Conservation (phyloP, 73 alveolate species). For the Stentor coeruleus region DNA sequence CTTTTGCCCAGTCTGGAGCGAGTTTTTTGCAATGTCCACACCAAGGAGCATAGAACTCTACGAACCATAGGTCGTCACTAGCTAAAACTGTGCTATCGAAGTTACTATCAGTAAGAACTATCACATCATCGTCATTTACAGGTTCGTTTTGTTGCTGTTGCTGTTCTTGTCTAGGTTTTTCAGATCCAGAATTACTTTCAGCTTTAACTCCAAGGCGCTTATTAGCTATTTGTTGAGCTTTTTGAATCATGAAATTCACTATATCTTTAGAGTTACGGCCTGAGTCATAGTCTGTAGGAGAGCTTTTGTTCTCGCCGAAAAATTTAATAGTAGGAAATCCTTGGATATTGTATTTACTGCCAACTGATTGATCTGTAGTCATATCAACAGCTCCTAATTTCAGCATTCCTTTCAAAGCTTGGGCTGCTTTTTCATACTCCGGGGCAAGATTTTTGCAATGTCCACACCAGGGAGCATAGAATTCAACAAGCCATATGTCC, state of each 20-base stretch:
- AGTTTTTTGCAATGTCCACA: slow-evolving; percentile 94
- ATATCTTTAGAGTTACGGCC: slow-evolving; percentile 71
- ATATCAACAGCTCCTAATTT: slow-evolving; percentile 91
- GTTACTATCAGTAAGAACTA: slow-evolving; percentile 78
- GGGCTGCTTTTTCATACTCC: slow-evolving; percentile 90
- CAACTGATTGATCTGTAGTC: slow-evolving; percentile 50
- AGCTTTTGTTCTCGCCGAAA: slow-evolving; percentile 63
- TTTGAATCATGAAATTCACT: slow-evolving; percentile 53
- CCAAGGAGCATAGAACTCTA: slow-evolving; percentile 95
- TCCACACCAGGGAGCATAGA: slow-evolving; percentile 96
- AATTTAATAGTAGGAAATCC: slow-evolving; percentile 87
- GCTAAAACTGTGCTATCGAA: slow-evolving; percentile 65
- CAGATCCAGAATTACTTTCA: slow-evolving; percentile 32
- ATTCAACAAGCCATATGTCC: slow-evolving; percentile 71
- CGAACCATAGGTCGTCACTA: slow-evolving; percentile 88
- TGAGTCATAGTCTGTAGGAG: slow-evolving; percentile 58
- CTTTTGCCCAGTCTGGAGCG: slow-evolving; percentile 91
- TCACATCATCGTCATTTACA: slow-evolving; percentile 62
- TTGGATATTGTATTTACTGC: slow-evolving; percentile 60
- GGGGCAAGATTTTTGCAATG: slow-evolving; percentile 93
- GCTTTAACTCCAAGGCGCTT: slow-evolving; percentile 58
- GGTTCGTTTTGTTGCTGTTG: slow-evolving; percentile 28
- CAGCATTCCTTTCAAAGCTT: slow-evolving; percentile 77
- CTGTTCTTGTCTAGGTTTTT: slow-evolving; percentile 50
- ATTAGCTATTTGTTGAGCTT: slow-evolving; percentile 62